Conservation (phyloP, 169 alveolate genomes). For the Eimeria tenella region DNA sequence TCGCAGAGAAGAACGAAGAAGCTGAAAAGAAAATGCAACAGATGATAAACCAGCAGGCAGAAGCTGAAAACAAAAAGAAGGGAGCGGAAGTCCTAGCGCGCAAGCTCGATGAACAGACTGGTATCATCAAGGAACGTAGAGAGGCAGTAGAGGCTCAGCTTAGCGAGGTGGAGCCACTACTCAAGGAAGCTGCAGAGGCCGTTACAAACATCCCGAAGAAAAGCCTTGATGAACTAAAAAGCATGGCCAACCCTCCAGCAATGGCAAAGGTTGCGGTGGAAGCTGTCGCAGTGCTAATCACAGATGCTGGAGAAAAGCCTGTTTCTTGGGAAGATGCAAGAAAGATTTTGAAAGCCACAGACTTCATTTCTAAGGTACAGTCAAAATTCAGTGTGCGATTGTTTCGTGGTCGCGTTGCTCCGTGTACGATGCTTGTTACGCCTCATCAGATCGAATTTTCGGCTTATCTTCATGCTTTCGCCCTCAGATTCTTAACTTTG, state of each 20-base stretch:
- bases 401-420: not conserved
- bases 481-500: constrained; percentile 78
- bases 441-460: not conserved
- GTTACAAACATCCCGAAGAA: constrained; percentile 95
- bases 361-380: constrained; percentile 91
- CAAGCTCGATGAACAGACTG: constrained; percentile 93
- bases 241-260: constrained; percentile 97
- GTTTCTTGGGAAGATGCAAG: constrained; percentile 97
- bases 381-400: not conserved
- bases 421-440: not conserved
- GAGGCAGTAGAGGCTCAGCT: constrained; percentile 93
- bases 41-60: constrained; percentile 96
- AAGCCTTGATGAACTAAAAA: constrained; percentile 91
- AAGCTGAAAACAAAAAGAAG: constrained; percentile 95
- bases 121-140: constrained; percentile 91
- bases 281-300: constrained; percentile 93
- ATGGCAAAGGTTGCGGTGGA: constrained; percentile 96
- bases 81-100: constrained; percentile 92
- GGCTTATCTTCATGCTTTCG: not conserved
- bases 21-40: constrained; percentile 96
- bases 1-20: constrained; percentile 95
- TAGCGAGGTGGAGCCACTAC: constrained; percentile 96
- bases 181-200: constrained; percentile 95
- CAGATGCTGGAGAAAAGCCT: constrained; percentile 88
- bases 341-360: constrained; percentile 91